Base-by-base conservation (phyloP, 1,139 yeast species). In the Kodamaea suecica region DNA sequence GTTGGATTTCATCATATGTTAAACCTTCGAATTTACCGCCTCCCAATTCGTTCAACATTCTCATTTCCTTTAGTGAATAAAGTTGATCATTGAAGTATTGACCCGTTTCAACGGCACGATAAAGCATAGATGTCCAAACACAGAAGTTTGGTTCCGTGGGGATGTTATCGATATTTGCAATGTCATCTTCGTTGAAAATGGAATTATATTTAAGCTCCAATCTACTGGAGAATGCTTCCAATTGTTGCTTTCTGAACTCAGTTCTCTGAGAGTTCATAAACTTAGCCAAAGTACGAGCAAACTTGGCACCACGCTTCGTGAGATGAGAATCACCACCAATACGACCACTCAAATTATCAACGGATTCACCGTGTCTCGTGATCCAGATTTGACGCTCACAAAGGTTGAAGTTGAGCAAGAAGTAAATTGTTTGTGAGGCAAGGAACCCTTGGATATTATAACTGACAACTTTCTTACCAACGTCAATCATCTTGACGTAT, bases 371-470 rank as follows among this genome's bases (percentile, higher is more conserved):
- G 53, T 90, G 97, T 43, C 97, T 75, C 1, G 97, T 82, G 44
- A 92, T 84, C 95, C 97, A 92, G 34, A 92, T 88, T 57, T 87
- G 95, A 41, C 97, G 76, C 55, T 87, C 95, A 40, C 86, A 78
- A 28, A 92, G 69, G 54, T 92, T 92, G 72, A 92, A 90, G 57
- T 92, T 92, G 45, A 92, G 70, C 46, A 92, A 64, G 63, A 88
- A 92, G 55, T 86, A 90, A 29, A 90, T 86, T 2, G 95, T 85
- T 55, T 92, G 97, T 1, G 97, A 92, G 0, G 97, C 90, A 37
- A 92, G 66, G 52, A 87, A 92, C 0, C 97, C 97, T 50, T 85
- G 87, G 38, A 90, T 85, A 53, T 88, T 87, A 56, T 82, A 88
- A 34, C 96, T 84, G 29, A 88, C 95, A 29, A 90, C 88, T 56